Conservation (phyloP, 108 stramenopile species). For the Nannochloropsis salina region DNA sequence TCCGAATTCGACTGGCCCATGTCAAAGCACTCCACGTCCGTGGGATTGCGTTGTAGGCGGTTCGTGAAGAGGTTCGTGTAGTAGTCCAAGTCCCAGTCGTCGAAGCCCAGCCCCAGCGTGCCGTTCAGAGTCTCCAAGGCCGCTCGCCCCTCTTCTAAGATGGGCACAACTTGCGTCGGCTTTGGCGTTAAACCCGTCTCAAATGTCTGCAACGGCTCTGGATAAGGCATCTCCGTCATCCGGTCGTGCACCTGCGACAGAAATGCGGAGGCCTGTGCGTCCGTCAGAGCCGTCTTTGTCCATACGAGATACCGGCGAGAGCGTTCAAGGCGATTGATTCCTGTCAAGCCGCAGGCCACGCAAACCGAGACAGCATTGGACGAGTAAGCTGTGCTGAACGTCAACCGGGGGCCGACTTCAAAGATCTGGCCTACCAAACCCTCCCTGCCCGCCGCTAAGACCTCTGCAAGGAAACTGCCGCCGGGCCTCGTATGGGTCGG, state of each 20-base stretch:
- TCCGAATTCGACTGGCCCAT: slow-evolving; percentile 96
- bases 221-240: slow-evolving; percentile 95
- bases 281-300: slow-evolving; percentile 25
- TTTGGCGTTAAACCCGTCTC: slow-evolving; percentile 55
- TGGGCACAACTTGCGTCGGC: slow-evolving; percentile 70
- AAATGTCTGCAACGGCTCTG: slow-evolving; percentile 68
- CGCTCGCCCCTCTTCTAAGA: slow-evolving; percentile 76
- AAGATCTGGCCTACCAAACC: slow-evolving; percentile 49
- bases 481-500: slow-evolving; percentile 51
- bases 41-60: slow-evolving; percentile 86
- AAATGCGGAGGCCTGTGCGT: slow-evolving; percentile 47
- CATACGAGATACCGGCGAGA: slow-evolving; percentile 66
- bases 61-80: slow-evolving; percentile 90
- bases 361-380: slow-evolving; percentile 89
- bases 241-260: slow-evolving; percentile 80
- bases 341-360: slow-evolving; percentile 65
- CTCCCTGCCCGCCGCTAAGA: not conserved
- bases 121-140: slow-evolving; percentile 64
- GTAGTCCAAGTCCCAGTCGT: slow-evolving; percentile 96
- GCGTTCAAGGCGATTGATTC: slow-evolving; percentile 72
- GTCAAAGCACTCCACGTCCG: slow-evolving; percentile 98
- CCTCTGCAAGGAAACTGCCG: slow-evolving; percentile 43
- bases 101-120: slow-evolving; percentile 81
- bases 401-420: slow-evolving; percentile 96
- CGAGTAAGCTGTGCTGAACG: slow-evolving; percentile 90